Base-by-base conservation (phyloP, 331 rosid species). In the Spiraea crenata region DNA sequence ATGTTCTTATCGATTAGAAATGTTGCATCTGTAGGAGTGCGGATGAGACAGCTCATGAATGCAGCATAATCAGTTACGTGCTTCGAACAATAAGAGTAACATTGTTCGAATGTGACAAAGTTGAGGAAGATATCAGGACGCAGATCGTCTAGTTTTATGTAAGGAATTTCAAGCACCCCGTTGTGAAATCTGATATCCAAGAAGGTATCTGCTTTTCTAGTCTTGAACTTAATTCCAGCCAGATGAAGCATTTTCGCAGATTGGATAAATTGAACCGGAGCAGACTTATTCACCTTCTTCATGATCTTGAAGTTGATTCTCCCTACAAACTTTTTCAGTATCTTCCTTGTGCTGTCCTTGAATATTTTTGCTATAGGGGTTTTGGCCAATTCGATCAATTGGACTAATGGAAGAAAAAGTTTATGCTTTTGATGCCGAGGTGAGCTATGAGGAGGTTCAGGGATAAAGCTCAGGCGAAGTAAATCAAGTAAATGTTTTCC, bases 171-270 rank as follows among this genome's bases (percentile, higher is more conserved):
- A 0, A 41, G 50, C 38, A 5, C 67, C 19, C 51, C 67, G 0
- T 63, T 41, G 67, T 3, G 0, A 19, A 63, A 63, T 63, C 10
- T 63, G 44, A 63, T 19, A 17, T 62, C 67, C 5, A 62, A 62
- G 38, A 40, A 14, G 70, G 56, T 46, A 2, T 11, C 25, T 0
- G 55, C 41, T 3, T 16, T 44, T 42, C 19, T 50, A 14, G 25
- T 8, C 70, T 47, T 65, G 44, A 65, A 46, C 56, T 65, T 65
- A 34, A 65, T 65, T 65, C 70, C 57, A 13, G 70, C 52, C 5
- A 25, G 6, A 15, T 31, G 7, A 9, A 65, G 70, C 57, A 46
- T 65, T 13, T 9, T 34, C 5, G 57, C 44, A 14, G 70, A 65
- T 65, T 31, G 11, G 5, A 65, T 65, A 1, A 65, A 45, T 2